phyloP scores from a whole-genome alignment of 2,329 filamentous ascomycete genomes.

The Fusarium verticillioides region DNA sequence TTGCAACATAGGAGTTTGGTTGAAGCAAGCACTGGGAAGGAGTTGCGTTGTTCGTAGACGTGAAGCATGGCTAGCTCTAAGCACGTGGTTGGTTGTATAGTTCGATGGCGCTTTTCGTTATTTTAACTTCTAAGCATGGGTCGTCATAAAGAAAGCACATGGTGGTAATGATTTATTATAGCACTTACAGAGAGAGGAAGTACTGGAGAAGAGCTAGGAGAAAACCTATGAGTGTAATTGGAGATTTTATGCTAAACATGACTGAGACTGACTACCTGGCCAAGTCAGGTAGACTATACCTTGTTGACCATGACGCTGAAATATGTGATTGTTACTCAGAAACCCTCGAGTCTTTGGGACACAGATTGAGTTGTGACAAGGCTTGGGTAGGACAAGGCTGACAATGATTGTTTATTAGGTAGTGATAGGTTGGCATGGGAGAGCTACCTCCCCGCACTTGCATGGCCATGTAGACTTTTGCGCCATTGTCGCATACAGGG shows the following conservation, averaged over 20 bases:
- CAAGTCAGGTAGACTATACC: neutral
- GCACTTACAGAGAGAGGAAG: neutral
- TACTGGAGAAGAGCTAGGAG: neutral
- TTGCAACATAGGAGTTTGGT: constrained; percentile 13
- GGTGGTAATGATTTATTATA: constrained; percentile 43
- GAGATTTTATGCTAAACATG: constrained; percentile 23
- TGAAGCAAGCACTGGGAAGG: constrained; percentile 15
- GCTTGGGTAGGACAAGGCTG: constrained; percentile 36
- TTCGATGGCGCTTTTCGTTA: constrained; percentile 21
- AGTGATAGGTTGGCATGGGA: constrained; percentile 1
- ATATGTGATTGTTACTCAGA: constrained; percentile 9
- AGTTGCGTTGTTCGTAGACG: constrained; percentile 30
- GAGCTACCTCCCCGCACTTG: constrained; percentile 40
- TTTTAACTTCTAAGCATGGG: constrained; percentile 38
- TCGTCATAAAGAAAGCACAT: constrained; percentile 41
- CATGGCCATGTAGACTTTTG: constrained; percentile 25
- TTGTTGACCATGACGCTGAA: neutral
- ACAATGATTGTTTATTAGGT: neutral
- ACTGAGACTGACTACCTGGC: neutral
- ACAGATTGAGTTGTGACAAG: constrained; percentile 24
- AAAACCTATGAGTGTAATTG: constrained; percentile 35
- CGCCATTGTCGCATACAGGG: constrained; percentile 20
- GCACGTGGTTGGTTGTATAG: constrained; percentile 39
- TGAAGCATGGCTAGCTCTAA: constrained; percentile 17
- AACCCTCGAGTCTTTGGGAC: constrained; percentile 20